Evolutionary conservation across 1,284 basidiomycete genomes (phyloP).

Genomic region (Porodaedalea pini): DNA sequence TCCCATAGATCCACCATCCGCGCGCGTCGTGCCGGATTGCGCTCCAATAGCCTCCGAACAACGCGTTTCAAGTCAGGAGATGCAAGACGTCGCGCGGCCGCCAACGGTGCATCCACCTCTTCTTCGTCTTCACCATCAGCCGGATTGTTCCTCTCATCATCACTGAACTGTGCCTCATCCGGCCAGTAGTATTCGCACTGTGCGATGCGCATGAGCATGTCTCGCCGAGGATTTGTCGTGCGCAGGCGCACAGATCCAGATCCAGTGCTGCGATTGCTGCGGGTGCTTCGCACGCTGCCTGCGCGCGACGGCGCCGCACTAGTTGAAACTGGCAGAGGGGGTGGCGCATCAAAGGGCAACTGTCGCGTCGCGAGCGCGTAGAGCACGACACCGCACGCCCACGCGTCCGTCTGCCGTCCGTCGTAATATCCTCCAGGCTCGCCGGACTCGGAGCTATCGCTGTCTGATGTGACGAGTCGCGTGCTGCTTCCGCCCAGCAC

Average conservation of each 20-base stretch:
- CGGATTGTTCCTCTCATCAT: conserved; percentile 27
- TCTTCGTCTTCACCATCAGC: conserved; percentile 14
- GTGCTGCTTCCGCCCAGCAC: conserved; percentile 45
- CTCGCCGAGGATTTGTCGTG: conserved; percentile 36
- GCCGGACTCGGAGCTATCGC: not conserved
- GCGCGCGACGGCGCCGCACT: conserved; percentile 18
- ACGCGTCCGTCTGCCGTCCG: conserved; percentile 83
- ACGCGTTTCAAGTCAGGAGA: conserved; percentile 50
- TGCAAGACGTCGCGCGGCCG: conserved; percentile 34
- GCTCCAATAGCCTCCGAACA: conserved; percentile 60
- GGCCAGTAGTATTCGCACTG: conserved; percentile 77
- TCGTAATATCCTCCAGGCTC: conserved; percentile 64
- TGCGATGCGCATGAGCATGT: conserved; percentile 73
- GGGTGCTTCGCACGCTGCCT: conserved; percentile 20
- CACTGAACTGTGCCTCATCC: conserved; percentile 11
- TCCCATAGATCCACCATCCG: conserved; percentile 63
- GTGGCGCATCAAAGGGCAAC: conserved; percentile 56
- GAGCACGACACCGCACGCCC: conserved; percentile 84
- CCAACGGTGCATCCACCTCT: conserved; percentile 24
- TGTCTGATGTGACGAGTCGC: conserved; percentile 22
- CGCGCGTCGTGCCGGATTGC: conserved; percentile 62
- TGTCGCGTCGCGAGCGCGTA: conserved; percentile 69
- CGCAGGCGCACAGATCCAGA: conserved; percentile 9
- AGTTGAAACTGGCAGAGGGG: conserved; percentile 19
- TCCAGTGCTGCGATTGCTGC: conserved; percentile 7